A percentile compares a stretch with the other conserved stretches of the same genome.
Evolutionary conservation across 1,284 basidiomycete species (phyloP).

Genomic region (Termitomyces sp.): DNA sequence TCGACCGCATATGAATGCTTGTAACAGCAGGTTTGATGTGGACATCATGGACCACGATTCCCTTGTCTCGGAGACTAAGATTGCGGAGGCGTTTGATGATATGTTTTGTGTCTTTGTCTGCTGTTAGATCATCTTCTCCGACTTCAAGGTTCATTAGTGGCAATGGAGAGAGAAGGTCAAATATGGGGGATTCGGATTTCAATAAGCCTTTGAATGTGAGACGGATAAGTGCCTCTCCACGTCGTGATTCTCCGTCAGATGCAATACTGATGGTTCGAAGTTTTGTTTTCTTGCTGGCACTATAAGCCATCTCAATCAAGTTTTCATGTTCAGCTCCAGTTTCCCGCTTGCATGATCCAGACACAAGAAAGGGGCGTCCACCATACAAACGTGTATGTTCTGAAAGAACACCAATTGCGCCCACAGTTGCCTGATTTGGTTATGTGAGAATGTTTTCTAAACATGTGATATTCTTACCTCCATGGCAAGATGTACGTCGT

Average conservation of each 20-base stretch:
- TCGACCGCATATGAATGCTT: constrained; percentile 17
- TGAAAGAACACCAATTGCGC: neutral
- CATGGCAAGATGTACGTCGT: neutral
- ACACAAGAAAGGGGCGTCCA: neutral
- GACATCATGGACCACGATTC: constrained; percentile 21
- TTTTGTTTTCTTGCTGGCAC: neutral
- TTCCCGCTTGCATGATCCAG: neutral
- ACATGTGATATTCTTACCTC: neutral
- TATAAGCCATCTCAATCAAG: neutral
- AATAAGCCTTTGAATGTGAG: neutral
- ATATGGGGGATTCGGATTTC: constrained; percentile 15
- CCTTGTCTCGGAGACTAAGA: constrained; percentile 22
- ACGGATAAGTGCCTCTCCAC: neutral
- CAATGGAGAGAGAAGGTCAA: constrained; percentile 19
- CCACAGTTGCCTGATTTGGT: neutral
- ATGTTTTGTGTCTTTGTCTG: constrained; percentile 33
- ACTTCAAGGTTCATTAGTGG: constrained; percentile 27
- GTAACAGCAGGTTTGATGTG: constrained; percentile 24
- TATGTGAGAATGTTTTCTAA: neutral
- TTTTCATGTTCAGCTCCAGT: neutral
- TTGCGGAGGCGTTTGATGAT: constrained; percentile 30
- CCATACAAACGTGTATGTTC: neutral
- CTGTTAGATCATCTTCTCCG: constrained; percentile 31
- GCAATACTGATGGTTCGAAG: neutral
- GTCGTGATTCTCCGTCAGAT: neutral